phyloP scores from a whole-genome alignment of 169 alveolate genomes.

The Eimeria brunetti region DNA sequence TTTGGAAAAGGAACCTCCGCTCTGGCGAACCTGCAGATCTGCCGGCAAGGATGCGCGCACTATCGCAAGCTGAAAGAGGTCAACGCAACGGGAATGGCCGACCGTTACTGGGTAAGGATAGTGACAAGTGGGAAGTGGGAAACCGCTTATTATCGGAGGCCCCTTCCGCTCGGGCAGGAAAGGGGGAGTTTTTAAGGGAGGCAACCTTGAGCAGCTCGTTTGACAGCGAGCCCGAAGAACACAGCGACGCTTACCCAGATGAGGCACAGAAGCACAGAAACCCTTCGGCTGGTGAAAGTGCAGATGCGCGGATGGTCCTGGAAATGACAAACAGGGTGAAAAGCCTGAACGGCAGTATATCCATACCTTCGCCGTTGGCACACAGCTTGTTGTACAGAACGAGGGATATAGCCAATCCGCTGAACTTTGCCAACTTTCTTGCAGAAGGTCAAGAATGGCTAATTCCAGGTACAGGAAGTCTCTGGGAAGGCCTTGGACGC shows the following conservation, averaged over 20 bases:
- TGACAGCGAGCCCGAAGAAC: conserved; percentile 15
- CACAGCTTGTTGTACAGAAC: conserved; percentile 63
- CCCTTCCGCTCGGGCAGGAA: conserved; percentile 2
- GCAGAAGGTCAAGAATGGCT: conserved; percentile 76
- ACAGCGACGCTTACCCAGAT: background rate
- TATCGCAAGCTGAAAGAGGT: conserved; percentile 43
- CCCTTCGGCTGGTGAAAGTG: background rate
- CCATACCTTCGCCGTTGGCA: conserved; percentile 72
- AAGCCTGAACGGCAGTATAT: background rate
- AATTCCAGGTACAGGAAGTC: conserved; percentile 71
- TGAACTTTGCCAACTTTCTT: conserved; percentile 63
- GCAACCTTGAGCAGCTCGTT: background rate
- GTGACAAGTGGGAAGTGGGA: conserved; percentile 1
- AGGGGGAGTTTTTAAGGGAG: background rate
- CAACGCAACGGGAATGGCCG: background rate
- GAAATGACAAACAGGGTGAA: background rate
- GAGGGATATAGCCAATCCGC: conserved; percentile 62
- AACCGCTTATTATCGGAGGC: background rate
- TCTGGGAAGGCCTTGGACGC: conserved; percentile 74
- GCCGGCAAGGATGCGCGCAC: background rate
- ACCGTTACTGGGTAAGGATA: background rate
- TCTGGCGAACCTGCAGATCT: background rate
- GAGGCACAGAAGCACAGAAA: background rate
- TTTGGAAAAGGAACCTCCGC: conserved; percentile 39
- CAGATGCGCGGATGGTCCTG: conserved; percentile 15